Conservation (phyloP, 139 green algal genomes). For the Yamagishiella unicocca region DNA sequence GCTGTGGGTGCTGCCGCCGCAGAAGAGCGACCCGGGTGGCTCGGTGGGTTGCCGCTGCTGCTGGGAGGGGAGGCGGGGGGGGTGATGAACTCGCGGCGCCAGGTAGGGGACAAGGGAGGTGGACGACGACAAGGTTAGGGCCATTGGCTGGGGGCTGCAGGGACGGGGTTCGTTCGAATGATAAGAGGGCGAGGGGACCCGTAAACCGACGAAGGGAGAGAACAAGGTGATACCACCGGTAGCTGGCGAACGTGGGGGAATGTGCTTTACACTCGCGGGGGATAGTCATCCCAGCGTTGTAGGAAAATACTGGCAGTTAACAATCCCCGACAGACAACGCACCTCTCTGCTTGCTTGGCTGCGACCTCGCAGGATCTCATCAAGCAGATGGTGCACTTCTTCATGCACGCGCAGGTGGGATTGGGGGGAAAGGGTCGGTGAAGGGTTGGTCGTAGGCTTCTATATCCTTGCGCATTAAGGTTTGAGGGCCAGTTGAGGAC, state of each 20-base stretch:
- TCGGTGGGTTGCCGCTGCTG: not conserved
- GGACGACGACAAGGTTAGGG: no score
- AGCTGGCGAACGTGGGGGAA: not conserved
- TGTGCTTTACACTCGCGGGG: not conserved
- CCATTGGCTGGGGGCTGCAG: no score
- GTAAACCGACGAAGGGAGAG: not conserved
- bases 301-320: not conserved
- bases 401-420: slow-evolving; percentile 6
- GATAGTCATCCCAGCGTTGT: not conserved
- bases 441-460: no score
- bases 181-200: no score
- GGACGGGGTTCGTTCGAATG: no score
- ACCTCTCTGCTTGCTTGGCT: not conserved
- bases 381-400: slow-evolving; percentile 28
- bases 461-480: no score
- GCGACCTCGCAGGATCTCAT: not conserved
- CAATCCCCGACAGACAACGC: not conserved
- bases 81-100: no score
- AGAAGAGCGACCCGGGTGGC: not conserved
- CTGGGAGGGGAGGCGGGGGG: no score
- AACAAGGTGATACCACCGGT: not conserved
- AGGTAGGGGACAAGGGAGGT: not conserved
- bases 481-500: no score
- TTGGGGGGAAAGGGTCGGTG: no score
- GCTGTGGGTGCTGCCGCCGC: slow-evolving; percentile 15